These are phyloP conservation scores for Colletotrichum lini DNA, from an alignment of 2,329 filamentous ascomycete species.

Conservation along the genomic window DNA sequence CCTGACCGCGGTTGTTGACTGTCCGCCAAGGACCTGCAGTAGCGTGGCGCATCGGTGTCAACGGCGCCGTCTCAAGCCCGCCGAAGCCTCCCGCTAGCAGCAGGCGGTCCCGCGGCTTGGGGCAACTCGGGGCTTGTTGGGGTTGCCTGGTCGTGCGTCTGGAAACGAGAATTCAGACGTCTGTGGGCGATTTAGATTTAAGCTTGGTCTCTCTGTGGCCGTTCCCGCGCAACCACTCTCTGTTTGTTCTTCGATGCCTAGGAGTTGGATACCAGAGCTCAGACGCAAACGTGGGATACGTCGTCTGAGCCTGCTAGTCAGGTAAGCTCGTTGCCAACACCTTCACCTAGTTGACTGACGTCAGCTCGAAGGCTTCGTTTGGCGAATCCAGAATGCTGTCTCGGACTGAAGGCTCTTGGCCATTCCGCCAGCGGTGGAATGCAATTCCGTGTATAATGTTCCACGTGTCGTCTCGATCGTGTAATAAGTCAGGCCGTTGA, in stretches of 20 bases:
- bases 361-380: background rate
- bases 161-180: background rate
- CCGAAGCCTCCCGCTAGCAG: slow-evolving; percentile 38
- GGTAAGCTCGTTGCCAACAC: background rate
- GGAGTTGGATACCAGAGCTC: background rate
- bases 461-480: too few species aligned
- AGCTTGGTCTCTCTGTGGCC: slow-evolving; percentile 4
- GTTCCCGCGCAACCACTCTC: slow-evolving; percentile 29
- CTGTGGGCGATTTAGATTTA: slow-evolving; percentile 18
- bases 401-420: background rate
- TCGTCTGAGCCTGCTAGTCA: too few species aligned
- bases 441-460: background rate
- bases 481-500: background rate
- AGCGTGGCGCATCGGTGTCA: slow-evolving; percentile 30
- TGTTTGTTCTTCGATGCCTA: background rate
- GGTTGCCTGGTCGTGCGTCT: slow-evolving; percentile 7
- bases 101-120: background rate
- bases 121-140: background rate
- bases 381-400: background rate
- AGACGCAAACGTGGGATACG: background rate
- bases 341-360: background rate
- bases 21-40: slow-evolving; percentile 16
- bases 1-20: background rate
- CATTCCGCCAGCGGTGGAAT: background rate
- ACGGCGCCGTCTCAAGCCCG: slow-evolving; percentile 24